Percentiles rank a stretch among this genome's conserved stretches.
These are phyloP conservation scores for Sporisorium reilianum DNA, from an alignment of 1,284 basidiomycete species.

Conservation along the genomic window DNA sequence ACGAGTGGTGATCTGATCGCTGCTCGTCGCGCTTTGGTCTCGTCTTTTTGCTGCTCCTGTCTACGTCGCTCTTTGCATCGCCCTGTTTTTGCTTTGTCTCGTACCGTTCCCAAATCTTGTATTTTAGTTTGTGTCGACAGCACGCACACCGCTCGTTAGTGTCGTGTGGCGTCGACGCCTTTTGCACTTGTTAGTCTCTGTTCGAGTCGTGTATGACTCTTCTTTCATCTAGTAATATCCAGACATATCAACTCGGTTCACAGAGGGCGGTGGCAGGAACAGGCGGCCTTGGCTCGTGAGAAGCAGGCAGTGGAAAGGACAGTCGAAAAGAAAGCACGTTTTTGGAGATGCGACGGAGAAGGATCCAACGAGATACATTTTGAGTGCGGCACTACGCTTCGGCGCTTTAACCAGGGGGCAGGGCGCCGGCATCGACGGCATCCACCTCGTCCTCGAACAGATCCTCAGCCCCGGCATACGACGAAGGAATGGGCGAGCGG, in stretches of 20 bases:
- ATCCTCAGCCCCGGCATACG: conserved; percentile 60
- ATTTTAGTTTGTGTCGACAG: neutral
- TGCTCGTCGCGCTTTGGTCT: neutral
- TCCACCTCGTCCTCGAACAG: conserved; percentile 55
- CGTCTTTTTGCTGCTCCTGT: neutral
- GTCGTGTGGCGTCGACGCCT: neutral
- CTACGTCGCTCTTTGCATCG: neutral
- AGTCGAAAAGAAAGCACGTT: too few species aligned
- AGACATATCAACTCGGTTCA: neutral
- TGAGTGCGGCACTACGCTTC: neutral
- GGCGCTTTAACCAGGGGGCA: conserved; percentile 62
- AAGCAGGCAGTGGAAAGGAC: too few species aligned
- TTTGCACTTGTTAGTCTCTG: neutral
- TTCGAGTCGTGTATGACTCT: neutral
- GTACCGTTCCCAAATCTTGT: neutral
- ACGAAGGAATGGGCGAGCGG: conserved; percentile 63
- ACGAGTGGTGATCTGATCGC: conserved; percentile 36
- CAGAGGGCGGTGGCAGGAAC: neutral
- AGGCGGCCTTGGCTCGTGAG: too few species aligned
- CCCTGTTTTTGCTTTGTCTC: neutral
- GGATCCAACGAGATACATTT: neutral
- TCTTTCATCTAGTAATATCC: neutral
- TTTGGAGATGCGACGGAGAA: too few species aligned
- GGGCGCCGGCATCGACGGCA: conserved; percentile 63
- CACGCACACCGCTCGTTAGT: neutral